These are phyloP conservation scores for Cylindrotheca closterium DNA, from an alignment of 108 stramenopile genomes.

Conservation along the genomic window DNA sequence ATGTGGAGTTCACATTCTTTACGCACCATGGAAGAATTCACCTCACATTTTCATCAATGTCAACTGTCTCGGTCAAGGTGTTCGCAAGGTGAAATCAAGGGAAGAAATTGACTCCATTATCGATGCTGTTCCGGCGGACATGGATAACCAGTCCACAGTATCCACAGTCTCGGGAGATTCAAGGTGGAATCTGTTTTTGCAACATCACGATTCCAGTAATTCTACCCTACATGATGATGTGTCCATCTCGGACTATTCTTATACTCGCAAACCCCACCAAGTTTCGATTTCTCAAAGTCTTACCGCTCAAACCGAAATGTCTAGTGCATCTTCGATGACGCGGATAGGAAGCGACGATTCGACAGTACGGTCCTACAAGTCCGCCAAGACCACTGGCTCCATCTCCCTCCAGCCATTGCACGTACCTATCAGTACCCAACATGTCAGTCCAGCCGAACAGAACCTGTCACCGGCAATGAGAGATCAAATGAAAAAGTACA, in stretches of 20 bases:
- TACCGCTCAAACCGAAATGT: neutral
- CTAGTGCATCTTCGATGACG: neutral
- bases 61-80: slow-evolving; percentile 47
- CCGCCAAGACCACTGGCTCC: neutral
- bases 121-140: slow-evolving; percentile 7
- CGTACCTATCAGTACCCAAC: neutral
- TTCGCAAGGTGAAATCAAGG: slow-evolving; percentile 7
- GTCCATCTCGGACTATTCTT: neutral
- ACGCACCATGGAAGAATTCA: slow-evolving; percentile 51
- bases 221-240: no score
- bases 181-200: neutral
- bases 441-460: neutral
- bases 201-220: neutral
- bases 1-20: slow-evolving; percentile 76
- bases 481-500: slow-evolving; percentile 36
- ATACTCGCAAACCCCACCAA: neutral
- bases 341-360: neutral
- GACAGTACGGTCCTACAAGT: neutral
- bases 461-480: slow-evolving; percentile 10
- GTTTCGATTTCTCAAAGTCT: neutral
- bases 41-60: slow-evolving; percentile 62
- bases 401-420: neutral
- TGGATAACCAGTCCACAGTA: slow-evolving; percentile 29
- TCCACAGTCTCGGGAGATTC: slow-evolving; percentile 17
- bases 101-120: neutral